A percentile compares a stretch with the other conserved stretches of the same genome.
Evolutionary conservation across 805 yeast genomes (phyloP).

Genomic region (Saturnispora serradocipensis): DNA sequence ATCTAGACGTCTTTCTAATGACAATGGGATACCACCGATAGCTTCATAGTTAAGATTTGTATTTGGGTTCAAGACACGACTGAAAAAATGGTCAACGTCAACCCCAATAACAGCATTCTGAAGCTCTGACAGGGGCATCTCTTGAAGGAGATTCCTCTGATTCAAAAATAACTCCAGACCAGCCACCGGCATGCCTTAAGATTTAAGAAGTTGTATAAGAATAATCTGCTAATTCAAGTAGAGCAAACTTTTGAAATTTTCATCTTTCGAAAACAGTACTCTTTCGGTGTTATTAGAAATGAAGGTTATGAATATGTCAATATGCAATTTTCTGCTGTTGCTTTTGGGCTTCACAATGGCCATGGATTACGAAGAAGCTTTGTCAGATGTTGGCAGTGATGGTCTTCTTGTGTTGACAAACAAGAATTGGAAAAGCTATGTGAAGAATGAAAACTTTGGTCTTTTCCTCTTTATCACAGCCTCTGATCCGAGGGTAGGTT

Average conservation of each 20-base stretch:
- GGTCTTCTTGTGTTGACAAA: conserved; percentile 37
- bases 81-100: conserved; percentile 72
- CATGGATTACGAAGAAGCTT: conserved; percentile 15
- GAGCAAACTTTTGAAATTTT: background rate
- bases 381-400: conserved; percentile 9
- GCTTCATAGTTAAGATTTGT: conserved; percentile 67
- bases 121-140: conserved; percentile 52
- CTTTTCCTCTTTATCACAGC: conserved; percentile 67
- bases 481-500: conserved; percentile 60
- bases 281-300: background rate
- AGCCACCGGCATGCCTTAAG: background rate
- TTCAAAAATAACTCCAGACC: conserved; percentile 1
- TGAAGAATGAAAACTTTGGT: conserved; percentile 58
- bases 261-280: background rate
- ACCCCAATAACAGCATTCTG: conserved; percentile 68
- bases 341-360: conserved; percentile 13
- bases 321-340: conserved; percentile 3
- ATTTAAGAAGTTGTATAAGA: background rate
- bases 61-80: conserved; percentile 49
- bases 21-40: conserved; percentile 70
- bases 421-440: conserved; percentile 43
- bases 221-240: background rate
- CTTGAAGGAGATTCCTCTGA: conserved; percentile 29
- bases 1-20: conserved; percentile 47
- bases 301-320: background rate